Conservation (phyloP, 1,284 basidiomycete species). For the Wallemia mellicola region DNA sequence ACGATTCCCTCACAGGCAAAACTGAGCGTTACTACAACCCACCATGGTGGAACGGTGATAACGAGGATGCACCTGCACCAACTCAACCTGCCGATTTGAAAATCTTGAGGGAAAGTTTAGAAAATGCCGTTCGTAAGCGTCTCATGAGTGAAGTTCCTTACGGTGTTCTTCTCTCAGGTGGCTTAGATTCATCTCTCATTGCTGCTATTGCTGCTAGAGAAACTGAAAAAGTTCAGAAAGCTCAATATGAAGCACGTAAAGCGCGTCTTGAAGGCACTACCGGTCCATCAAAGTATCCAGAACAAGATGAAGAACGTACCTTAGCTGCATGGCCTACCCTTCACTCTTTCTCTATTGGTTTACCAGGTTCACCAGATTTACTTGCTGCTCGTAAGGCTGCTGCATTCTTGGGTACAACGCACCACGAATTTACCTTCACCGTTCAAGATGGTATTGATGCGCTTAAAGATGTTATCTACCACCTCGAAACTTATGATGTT, state of each 20-base stretch:
- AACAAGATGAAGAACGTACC: slow-evolving; percentile 17
- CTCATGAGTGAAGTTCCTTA: slow-evolving; percentile 98
- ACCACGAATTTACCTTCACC: slow-evolving; percentile 96
- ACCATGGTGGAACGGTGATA: slow-evolving; percentile 52
- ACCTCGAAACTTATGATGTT: slow-evolving; percentile 96
- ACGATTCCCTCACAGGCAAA: slow-evolving; percentile 45
- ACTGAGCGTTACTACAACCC: slow-evolving; percentile 60
- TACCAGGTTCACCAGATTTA: slow-evolving; percentile 83
- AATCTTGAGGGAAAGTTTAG: slow-evolving; percentile 46
- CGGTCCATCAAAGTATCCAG: slow-evolving; percentile 2
- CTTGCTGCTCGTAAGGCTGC: slow-evolving; percentile 83
- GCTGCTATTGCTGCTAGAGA: slow-evolving; percentile 88
- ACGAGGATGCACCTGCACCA: slow-evolving; percentile 30
- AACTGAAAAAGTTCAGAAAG: slow-evolving; percentile 65
- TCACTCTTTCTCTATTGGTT: slow-evolving; percentile 91
- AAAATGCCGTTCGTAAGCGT: slow-evolving; percentile 76
- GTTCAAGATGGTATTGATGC: slow-evolving; percentile 96
- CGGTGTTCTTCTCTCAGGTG: slow-evolving; percentile 81
- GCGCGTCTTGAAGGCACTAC: slow-evolving; percentile 10
- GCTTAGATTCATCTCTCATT: slow-evolving; percentile 83
- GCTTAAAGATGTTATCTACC: slow-evolving; percentile 90
- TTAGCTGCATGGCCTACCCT: slow-evolving; percentile 81
- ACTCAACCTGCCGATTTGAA: slow-evolving; percentile 36
- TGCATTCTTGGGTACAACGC: slow-evolving; percentile 70
- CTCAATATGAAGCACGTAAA: slow-evolving; percentile 39